These are phyloP conservation scores for Neoascochyta sp. DNA, from an alignment of 2,329 filamentous ascomycete genomes.

Conservation along the genomic window DNA sequence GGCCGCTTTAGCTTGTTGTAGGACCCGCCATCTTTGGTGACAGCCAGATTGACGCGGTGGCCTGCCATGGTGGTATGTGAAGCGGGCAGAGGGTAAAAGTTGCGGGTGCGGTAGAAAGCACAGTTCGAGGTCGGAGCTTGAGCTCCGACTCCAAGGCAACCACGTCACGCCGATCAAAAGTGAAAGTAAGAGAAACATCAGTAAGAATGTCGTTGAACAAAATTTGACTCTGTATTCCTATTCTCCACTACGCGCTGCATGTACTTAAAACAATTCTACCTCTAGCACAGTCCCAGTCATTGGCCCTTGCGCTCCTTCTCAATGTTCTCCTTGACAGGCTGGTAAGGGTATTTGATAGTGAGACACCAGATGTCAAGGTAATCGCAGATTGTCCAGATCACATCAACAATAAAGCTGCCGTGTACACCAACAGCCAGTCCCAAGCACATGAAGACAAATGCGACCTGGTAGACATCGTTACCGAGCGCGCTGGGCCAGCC, in stretches of 20 bases:
- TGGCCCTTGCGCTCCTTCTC: conserved; percentile 25
- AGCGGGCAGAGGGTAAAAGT: conserved; percentile 4
- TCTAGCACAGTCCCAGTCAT: too few species aligned
- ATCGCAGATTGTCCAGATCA: conserved; percentile 96
- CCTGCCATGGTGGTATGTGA: conserved; percentile 22
- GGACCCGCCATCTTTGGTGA: conserved; percentile 31
- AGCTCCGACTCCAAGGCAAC: too few species aligned
- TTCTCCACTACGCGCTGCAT: too few species aligned
- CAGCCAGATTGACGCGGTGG: conserved; percentile 24
- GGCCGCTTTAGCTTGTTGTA: conserved; percentile 40
- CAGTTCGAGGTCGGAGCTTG: background rate
- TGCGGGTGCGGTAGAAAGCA: background rate
- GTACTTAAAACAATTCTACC: too few species aligned
- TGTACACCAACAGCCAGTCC: conserved; percentile 87
- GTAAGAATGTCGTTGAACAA: too few species aligned
- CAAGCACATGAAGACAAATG: conserved; percentile 84
- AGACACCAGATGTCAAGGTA: conserved; percentile 98
- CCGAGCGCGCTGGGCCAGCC: conserved; percentile 42
- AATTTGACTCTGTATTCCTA: too few species aligned
- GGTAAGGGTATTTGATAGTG: conserved; percentile 81
- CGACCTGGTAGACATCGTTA: conserved; percentile 78
- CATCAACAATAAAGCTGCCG: conserved; percentile 93
- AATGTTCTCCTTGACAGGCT: conserved; percentile 38
- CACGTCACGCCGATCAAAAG: background rate
- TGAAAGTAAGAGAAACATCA: too few species aligned